These are phyloP conservation scores for Cordia subcordata DNA, from an alignment of 257 asterid species.

Conservation along the genomic window DNA sequence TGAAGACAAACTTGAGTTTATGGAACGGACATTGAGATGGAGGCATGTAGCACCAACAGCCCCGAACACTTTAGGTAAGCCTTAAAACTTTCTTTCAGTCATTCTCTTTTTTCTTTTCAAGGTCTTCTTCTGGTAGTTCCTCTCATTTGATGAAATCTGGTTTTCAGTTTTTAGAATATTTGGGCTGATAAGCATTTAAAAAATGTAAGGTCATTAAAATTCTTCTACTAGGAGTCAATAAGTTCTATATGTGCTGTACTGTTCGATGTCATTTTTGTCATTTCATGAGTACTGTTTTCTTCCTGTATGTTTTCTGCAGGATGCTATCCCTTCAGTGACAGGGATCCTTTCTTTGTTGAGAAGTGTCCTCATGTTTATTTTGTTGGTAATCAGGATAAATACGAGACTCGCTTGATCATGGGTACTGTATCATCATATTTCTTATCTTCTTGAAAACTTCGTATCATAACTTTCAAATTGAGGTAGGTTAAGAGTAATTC, in stretches of 20 bases:
- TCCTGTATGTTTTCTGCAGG: constrained; percentile 43
- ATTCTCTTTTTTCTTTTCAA: neutral
- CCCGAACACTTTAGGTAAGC: constrained; percentile 87
- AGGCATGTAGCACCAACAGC: constrained; percentile 97
- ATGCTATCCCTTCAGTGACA: constrained; percentile 92
- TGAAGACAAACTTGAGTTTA: constrained; percentile 48
- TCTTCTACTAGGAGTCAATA: too few species aligned
- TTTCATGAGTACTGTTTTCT: neutral
- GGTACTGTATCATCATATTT: constrained; percentile 35
- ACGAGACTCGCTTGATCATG: constrained; percentile 49
- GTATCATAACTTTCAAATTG: neutral
- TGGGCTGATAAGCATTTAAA: neutral
- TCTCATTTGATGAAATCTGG: neutral
- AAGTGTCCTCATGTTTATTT: constrained; percentile 93
- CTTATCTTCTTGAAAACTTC: constrained; percentile 7
- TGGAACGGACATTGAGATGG: constrained; percentile 97
- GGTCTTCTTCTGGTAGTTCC: constrained; percentile 5
- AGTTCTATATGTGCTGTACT: too few species aligned
- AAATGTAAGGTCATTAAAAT: neutral
- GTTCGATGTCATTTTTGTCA: neutral
- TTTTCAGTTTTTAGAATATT: neutral
- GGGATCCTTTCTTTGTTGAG: constrained; percentile 92
- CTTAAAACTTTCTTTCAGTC: constrained; percentile 11
- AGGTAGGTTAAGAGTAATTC: constrained; percentile 1
- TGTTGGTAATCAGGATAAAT: constrained; percentile 81